phyloP scores from a whole-genome alignment of 1,284 basidiomycete species.

The Cystobasidium slooffiae region DNA sequence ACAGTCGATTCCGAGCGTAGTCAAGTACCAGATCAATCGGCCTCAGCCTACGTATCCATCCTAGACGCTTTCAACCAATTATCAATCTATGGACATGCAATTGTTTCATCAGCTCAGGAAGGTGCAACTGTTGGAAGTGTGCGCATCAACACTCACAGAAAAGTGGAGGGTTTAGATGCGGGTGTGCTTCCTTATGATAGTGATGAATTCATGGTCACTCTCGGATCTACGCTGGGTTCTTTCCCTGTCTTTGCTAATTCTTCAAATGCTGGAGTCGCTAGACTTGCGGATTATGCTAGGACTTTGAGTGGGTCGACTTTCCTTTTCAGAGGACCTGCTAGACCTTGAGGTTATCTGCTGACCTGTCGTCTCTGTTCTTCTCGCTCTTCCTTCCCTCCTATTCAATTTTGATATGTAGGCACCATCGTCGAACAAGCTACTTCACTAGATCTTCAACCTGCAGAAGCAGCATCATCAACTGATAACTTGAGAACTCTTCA shows the following conservation, averaged over 20 bases:
- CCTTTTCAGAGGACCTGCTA: neutral
- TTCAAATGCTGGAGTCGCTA: constrained; percentile 27
- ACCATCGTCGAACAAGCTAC: constrained; percentile 35
- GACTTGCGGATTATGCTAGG: constrained; percentile 12
- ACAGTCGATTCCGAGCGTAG: constrained; percentile 39
- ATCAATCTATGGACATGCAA: constrained; percentile 12
- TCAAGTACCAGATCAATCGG: constrained; percentile 25
- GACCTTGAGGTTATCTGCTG: neutral
- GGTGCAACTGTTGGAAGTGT: constrained; percentile 38
- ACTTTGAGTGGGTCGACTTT: constrained; percentile 13
- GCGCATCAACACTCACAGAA: constrained; percentile 28
- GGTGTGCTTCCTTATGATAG: constrained; percentile 32
- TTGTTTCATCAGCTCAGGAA: constrained; percentile 13
- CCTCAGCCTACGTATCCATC: constrained; percentile 2
- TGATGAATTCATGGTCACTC: constrained; percentile 7
- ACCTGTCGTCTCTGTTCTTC: neutral
- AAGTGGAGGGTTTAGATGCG: neutral
- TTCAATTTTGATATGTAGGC: too few species aligned
- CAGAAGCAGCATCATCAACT: constrained; percentile 7
- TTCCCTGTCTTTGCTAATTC: constrained; percentile 18
- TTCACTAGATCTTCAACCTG: constrained; percentile 39
- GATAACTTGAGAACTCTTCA: constrained; percentile 32
- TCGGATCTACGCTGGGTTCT: constrained; percentile 32
- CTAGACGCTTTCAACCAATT: constrained; percentile 21
- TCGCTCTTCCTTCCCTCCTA: neutral